phyloP scores from a whole-genome alignment of 208 protist genomes.

The Borovskyia barvae region DNA sequence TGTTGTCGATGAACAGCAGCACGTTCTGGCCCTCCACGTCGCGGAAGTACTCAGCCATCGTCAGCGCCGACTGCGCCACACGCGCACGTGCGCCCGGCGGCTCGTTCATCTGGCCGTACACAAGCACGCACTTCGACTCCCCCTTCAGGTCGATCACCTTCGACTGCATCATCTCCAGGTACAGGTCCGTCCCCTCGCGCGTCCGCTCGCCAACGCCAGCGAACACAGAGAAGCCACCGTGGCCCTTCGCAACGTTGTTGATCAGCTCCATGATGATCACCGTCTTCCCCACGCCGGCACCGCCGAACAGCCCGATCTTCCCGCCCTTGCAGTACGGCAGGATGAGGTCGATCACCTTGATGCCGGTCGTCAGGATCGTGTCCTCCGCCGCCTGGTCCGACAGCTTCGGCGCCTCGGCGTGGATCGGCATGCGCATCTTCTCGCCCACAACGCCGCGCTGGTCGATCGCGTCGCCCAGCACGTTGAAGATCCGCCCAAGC shows the following conservation, averaged over 20 bases:
- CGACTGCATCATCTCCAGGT: slow-evolving; percentile 98
- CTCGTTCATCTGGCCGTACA: slow-evolving; percentile 99
- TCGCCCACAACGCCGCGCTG: slow-evolving; percentile 95
- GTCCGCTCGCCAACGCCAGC: slow-evolving; percentile 98
- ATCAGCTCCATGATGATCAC: slow-evolving; percentile 99
- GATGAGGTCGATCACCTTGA: slow-evolving; percentile 99
- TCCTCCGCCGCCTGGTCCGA: slow-evolving; percentile 93
- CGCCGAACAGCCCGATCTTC: slow-evolving; percentile 99
- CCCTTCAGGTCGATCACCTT: slow-evolving; percentile 93
- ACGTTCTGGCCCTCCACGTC: slow-evolving; percentile 98
- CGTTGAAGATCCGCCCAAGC: slow-evolving; percentile 99
- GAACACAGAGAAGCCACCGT: slow-evolving; percentile 99
- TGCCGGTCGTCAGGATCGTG: slow-evolving; percentile 97
- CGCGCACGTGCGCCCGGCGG: slow-evolving; percentile 97
- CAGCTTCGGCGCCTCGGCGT: slow-evolving; percentile 93
- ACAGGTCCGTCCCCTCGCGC: slow-evolving; percentile 98
- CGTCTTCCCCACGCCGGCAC: slow-evolving; percentile 98
- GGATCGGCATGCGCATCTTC: slow-evolving; percentile 91
- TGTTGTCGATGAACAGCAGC: slow-evolving; percentile 99
- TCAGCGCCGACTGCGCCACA: slow-evolving; percentile 97
- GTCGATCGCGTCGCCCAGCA: slow-evolving; percentile 98
- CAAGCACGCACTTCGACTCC: slow-evolving; percentile 97
- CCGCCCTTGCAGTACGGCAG: slow-evolving; percentile 98
- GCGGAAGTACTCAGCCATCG: slow-evolving; percentile 99
- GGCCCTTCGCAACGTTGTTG: slow-evolving; percentile 98